These are phyloP conservation scores for Apiospora pterosperma DNA, from an alignment of 2,329 filamentous ascomycete species.

Conservation along the genomic window DNA sequence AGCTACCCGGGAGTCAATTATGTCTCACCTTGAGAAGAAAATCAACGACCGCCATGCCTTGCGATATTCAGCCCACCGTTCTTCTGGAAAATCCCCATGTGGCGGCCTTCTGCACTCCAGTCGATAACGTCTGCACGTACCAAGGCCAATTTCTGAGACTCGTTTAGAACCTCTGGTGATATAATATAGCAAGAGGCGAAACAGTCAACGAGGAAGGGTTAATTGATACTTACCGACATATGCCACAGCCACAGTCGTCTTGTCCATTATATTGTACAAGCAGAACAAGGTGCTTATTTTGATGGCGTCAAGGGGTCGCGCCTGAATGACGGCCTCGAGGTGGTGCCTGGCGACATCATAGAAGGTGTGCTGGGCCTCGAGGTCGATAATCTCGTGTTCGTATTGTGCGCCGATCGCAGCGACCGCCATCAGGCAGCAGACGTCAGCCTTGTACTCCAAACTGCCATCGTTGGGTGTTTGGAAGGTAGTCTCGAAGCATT, in stretches of 20 bases:
- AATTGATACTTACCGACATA: slow-evolving; percentile 26
- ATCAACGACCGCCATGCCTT: slow-evolving; percentile 26
- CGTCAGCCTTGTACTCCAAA: slow-evolving; percentile 13
- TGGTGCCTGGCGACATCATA: slow-evolving; percentile 25
- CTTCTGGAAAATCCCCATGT: slow-evolving; percentile 5
- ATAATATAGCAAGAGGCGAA: neutral
- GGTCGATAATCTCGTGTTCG: slow-evolving; percentile 14
- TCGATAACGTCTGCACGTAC: slow-evolving; percentile 15
- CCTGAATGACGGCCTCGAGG: slow-evolving; percentile 22
- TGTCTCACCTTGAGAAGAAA: slow-evolving; percentile 23
- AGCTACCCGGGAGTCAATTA: neutral
- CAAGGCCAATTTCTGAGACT: slow-evolving; percentile 21
- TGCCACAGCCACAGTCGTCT: slow-evolving; percentile 23
- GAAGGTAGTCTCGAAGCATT: slow-evolving; percentile 16
- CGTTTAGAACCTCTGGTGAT: neutral
- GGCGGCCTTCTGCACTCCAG: slow-evolving; percentile 11
- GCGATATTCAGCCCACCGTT: slow-evolving; percentile 19
- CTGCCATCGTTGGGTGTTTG: slow-evolving; percentile 9
- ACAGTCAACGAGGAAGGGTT: too few relatives aligned
- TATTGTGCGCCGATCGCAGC: slow-evolving; percentile 27
- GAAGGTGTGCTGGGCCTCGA: slow-evolving; percentile 13
- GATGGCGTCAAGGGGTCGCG: slow-evolving; percentile 22
- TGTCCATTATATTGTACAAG: slow-evolving; percentile 28
- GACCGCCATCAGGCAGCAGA: slow-evolving; percentile 22
- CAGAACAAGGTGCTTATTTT: slow-evolving; percentile 26